These are phyloP conservation scores for Neltuma alba DNA, from an alignment of 306 rosid species.

Conservation along the genomic window DNA sequence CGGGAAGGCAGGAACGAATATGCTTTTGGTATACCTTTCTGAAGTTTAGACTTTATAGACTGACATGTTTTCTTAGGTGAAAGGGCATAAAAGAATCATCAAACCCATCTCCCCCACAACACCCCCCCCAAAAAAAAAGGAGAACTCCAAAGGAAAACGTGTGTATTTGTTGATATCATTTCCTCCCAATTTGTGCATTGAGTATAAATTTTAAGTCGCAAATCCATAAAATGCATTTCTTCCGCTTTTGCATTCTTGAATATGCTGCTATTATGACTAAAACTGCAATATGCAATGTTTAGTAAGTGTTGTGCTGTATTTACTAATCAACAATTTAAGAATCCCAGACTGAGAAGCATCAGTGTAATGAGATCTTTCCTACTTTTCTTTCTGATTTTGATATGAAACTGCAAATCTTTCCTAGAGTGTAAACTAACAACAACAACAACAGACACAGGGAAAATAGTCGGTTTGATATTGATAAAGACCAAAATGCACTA, in stretches of 20 bases:
- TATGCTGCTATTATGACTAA: constrained; percentile 26
- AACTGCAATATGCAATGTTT: constrained; percentile 16
- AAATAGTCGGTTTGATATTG: neutral
- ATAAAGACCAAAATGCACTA: neutral
- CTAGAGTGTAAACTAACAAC: neutral
- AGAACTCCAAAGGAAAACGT: neutral
- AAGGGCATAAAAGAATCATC: constrained; percentile 7
- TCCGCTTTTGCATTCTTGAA: constrained; percentile 12
- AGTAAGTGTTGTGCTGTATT: neutral
- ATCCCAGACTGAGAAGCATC: constrained; percentile 3
- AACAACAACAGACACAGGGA: neutral
- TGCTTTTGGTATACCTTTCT: constrained; percentile 77
- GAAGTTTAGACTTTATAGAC: constrained; percentile 25
- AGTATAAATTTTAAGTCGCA: neutral
- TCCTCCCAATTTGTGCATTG: constrained; percentile 23
- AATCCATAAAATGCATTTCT: neutral
- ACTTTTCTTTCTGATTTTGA: neutral
- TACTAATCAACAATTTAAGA: neutral
- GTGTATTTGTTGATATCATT: constrained; percentile 12
- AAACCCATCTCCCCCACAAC: too few relatives aligned
- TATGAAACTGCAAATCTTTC: neutral
- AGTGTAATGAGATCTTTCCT: constrained; percentile 18
- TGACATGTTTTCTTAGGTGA: neutral
- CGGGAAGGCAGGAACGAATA: constrained; percentile 78
- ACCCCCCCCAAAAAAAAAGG: neutral